Conservation (phyloP, 148 eudicot species). For the Chenopodium formosanum region DNA sequence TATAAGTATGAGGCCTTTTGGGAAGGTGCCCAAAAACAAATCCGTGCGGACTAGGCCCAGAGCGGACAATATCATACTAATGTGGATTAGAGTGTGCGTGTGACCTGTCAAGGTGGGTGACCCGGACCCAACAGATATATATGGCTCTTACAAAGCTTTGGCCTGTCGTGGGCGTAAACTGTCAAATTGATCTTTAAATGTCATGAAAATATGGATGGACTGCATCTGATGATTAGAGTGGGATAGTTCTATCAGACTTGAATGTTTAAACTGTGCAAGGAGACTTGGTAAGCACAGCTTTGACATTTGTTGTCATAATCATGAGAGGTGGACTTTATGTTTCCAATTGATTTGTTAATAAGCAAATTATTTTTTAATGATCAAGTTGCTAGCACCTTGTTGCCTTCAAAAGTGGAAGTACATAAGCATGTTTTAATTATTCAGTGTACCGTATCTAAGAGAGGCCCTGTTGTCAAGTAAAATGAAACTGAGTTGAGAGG, state of each 20-base stretch:
- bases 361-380: background rate
- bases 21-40: no score
- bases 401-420: background rate
- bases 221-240: background rate
- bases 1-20: no score
- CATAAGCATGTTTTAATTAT: background rate
- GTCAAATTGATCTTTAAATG: background rate
- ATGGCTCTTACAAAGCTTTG: background rate
- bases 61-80: no score
- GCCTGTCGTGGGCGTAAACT: background rate
- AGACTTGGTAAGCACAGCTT: conserved; percentile 6
- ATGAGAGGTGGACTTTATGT: background rate
- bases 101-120: no score
- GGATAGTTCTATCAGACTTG: background rate
- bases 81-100: no score
- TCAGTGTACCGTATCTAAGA: background rate
- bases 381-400: background rate
- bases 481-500: no score
- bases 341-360: background rate
- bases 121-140: no score
- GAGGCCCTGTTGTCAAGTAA: background rate
- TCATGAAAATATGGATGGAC: background rate
- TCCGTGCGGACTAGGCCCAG: no score
- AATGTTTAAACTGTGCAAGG: background rate
- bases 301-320: background rate